Evolutionary conservation across 2,329 filamentous ascomycete species (phyloP).

Genomic region (Gaeumannomyces tritici): DNA sequence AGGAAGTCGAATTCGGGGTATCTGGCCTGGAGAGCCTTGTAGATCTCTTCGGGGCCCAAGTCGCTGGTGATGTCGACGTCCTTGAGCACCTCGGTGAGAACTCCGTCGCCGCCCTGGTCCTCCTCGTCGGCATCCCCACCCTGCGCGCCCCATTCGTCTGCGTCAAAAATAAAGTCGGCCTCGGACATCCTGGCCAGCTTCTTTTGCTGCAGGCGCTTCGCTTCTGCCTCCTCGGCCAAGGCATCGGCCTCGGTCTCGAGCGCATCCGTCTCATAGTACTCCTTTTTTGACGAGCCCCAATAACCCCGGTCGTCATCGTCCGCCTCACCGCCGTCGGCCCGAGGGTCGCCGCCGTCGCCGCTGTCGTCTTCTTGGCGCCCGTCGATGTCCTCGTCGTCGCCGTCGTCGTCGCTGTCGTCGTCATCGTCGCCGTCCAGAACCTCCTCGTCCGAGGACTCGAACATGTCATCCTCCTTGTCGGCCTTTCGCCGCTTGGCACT

Average conservation of each 20-base stretch:
- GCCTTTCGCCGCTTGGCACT: constrained; percentile 63
- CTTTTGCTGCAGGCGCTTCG: constrained; percentile 80
- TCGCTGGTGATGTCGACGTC: constrained; percentile 72
- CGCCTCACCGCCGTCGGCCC: constrained; percentile 34
- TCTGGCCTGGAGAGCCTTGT: constrained; percentile 64
- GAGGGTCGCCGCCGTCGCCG: constrained; percentile 21
- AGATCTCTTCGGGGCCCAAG: constrained; percentile 65
- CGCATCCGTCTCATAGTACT: constrained; percentile 86
- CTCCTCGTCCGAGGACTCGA: constrained; percentile 55
- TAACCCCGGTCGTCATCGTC: constrained; percentile 54
- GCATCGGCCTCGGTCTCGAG: constrained; percentile 59
- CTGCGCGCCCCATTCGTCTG: constrained; percentile 69
- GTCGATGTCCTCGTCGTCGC: constrained; percentile 25
- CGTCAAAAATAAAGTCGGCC: constrained; percentile 88
- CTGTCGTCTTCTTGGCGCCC: constrained; percentile 9
- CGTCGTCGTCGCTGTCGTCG: constrained; percentile 15
- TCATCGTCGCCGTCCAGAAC: constrained; percentile 22
- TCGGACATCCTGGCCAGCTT: constrained; percentile 82
- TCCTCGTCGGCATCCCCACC: constrained; percentile 37
- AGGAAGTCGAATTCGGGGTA: constrained; percentile 92
- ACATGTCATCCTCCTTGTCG: constrained; percentile 49
- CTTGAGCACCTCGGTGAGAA: constrained; percentile 80
- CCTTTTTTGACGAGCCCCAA: constrained; percentile 81
- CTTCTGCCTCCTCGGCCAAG: constrained; percentile 85
- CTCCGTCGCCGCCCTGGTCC: constrained; percentile 29